Percentiles rank a stretch among this genome's conserved stretches.
Evolutionary conservation across 1,139 yeast species (phyloP).

Genomic region (Chernovozyma aurita): DNA sequence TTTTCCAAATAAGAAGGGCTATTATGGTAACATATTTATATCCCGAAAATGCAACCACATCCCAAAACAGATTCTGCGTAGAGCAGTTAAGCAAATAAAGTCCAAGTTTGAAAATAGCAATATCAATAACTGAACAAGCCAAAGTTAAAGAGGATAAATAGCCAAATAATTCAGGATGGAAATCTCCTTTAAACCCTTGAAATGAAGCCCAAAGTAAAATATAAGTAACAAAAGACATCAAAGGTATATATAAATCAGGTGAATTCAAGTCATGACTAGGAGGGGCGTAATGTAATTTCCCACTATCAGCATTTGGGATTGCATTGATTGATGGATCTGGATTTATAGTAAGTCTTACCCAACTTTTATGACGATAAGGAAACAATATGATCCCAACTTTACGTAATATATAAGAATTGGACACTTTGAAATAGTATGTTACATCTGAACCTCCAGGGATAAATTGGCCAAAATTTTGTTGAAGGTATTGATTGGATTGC

Average conservation of each 20-base stretch:
- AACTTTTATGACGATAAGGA: constrained; percentile 82
- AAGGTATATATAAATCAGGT: constrained; percentile 93
- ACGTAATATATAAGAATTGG: constrained; percentile 76
- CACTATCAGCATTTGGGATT: constrained; percentile 24
- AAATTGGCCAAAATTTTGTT: constrained; percentile 60
- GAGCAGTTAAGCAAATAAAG: constrained; percentile 46
- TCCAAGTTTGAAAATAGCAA: constrained; percentile 39
- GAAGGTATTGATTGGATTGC: constrained; percentile 67
- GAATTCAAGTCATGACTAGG: constrained; percentile 86
- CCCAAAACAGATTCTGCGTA: constrained; percentile 61
- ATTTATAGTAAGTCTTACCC: constrained; percentile 56
- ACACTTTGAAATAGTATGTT: constrained; percentile 86
- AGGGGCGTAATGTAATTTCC: constrained; percentile 54
- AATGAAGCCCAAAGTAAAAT: constrained; percentile 79
- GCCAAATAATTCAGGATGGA: constrained; percentile 91
- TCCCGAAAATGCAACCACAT: constrained; percentile 85
- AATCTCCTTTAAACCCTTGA: constrained; percentile 84
- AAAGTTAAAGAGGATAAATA: constrained; percentile 85
- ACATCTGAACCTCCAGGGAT: constrained; percentile 51
- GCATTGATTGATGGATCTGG: constrained; percentile 15
- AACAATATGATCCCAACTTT: constrained; percentile 72
- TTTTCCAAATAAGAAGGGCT: constrained; percentile 47
- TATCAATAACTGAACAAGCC: constrained; percentile 77
- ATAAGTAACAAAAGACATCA: constrained; percentile 89
- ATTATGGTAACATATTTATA: constrained; percentile 87